A percentile compares a stretch with the other conserved stretches of the same genome.
phyloP scores from a whole-genome alignment of 495 filamentous ascomycete genomes.

The Hypomontagnella monticulosa region DNA sequence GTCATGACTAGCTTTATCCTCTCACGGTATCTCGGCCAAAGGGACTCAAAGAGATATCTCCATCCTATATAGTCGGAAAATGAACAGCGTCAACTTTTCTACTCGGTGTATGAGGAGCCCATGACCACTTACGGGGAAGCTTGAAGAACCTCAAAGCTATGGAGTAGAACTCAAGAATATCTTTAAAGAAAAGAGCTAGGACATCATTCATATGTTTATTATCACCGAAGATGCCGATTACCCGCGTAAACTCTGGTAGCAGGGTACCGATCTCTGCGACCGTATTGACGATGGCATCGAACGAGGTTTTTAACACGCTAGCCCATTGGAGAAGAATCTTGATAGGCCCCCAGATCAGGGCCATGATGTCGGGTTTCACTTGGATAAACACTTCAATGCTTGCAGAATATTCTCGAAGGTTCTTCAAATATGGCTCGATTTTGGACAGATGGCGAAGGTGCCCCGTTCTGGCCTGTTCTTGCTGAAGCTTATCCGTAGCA shows the following conservation, averaged over 20 bases:
- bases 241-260: too few relatives aligned
- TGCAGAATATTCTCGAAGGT: constrained; percentile 39
- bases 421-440: constrained; percentile 45
- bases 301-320: constrained; percentile 33
- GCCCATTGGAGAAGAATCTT: constrained; percentile 49
- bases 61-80: neutral
- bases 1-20: neutral
- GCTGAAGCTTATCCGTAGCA: constrained; percentile 44
- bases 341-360: constrained; percentile 50
- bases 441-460: constrained; percentile 37
- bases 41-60: constrained; percentile 18
- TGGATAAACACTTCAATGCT: constrained; percentile 48
- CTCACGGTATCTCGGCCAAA: neutral
- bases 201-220: constrained; percentile 38
- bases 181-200: constrained; percentile 46
- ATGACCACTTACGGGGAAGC: too few relatives aligned
- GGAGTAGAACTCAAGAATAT: constrained; percentile 48
- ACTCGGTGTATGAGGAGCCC: too few relatives aligned
- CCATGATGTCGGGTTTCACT: constrained; percentile 46
- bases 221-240: too few relatives aligned
- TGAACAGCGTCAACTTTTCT: too few relatives aligned
- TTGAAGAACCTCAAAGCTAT: constrained; percentile 46
- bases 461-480: constrained; percentile 36
- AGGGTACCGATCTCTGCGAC: too few relatives aligned
- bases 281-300: constrained; percentile 38